Evolutionary conservation across 1,284 basidiomycete species (phyloP).

Genomic region (Pascua guehoae): DNA sequence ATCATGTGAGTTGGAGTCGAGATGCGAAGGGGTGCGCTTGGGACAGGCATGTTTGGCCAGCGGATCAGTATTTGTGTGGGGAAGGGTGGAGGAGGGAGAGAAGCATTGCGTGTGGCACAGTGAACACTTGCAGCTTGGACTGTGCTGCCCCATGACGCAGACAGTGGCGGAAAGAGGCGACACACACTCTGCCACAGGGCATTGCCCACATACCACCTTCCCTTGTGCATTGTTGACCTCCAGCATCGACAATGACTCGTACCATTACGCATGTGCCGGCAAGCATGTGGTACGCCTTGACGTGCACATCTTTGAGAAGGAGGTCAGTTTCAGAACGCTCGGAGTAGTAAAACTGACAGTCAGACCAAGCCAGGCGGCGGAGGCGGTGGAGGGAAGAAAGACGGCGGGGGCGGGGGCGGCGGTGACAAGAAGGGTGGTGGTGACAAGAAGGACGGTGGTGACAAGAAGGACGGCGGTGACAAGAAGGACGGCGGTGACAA

Average conservation of each 20-base stretch:
- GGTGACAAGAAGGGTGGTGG: background rate
- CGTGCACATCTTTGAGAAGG: conserved; percentile 36
- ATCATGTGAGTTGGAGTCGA: conserved; percentile 31
- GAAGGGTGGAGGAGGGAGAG: no score
- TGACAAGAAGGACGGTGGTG: conserved; percentile 1
- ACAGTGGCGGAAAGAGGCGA: background rate
- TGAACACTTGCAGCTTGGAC: no score
- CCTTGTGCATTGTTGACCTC: background rate
- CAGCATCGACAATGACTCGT: conserved; percentile 44
- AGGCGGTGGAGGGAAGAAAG: background rate
- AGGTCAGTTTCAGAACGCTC: conserved; percentile 22
- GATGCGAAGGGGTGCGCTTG: no score
- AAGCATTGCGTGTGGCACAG: no score
- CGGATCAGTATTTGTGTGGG: no score
- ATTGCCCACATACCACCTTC: background rate
- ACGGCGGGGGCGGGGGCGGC: background rate
- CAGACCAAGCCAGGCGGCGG: background rate
- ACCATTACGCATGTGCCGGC: conserved; percentile 41
- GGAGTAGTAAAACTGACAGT: background rate
- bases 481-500: conserved; percentile 1
- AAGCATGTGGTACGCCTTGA: conserved; percentile 39
- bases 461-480: no score
- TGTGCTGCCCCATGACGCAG: background rate
- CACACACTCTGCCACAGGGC: background rate
- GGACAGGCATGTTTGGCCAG: no score